Conservation (phyloP, 441 rosid genomes). For the Populus hybrid region DNA sequence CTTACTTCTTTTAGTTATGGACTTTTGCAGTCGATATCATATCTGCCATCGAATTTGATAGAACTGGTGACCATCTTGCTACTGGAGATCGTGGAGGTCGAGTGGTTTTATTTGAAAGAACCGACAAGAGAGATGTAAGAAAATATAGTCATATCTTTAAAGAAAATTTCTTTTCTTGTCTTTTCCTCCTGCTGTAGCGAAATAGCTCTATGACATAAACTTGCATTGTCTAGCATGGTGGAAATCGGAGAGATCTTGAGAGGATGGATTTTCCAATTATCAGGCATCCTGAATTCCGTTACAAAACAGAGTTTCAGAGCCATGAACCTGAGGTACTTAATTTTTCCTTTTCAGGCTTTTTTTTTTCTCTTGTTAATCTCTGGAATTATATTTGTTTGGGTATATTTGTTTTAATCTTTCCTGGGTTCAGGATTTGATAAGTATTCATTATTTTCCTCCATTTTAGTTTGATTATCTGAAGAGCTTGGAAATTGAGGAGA, state of each 20-base stretch:
- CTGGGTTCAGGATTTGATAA: not conserved
- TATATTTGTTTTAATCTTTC: slow-evolving; percentile 1
- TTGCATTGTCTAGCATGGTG: slow-evolving; percentile 42
- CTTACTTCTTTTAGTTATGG: slow-evolving; percentile 6
- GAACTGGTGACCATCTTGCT: slow-evolving; percentile 75
- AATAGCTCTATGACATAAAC: slow-evolving; percentile 9
- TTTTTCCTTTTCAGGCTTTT: slow-evolving; percentile 7
- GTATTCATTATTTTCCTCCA: slow-evolving; percentile 10
- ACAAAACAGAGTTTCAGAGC: slow-evolving; percentile 90
- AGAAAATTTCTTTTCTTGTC: not conserved
- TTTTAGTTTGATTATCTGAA: slow-evolving; percentile 83
- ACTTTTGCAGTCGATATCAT: slow-evolving; percentile 70
- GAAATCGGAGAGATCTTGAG: slow-evolving; percentile 61
- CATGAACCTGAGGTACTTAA: slow-evolving; percentile 79
- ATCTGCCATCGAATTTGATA: slow-evolving; percentile 82
- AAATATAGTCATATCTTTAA: slow-evolving; percentile 2
- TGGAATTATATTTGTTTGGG: not conserved
- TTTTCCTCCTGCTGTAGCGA: not conserved
- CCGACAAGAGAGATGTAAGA: slow-evolving; percentile 53
- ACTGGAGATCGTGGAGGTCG: slow-evolving; percentile 94
- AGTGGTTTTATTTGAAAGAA: slow-evolving; percentile 80
- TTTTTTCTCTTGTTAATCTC: not conserved
- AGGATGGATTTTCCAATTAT: slow-evolving; percentile 45
- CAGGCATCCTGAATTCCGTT: slow-evolving; percentile 79
- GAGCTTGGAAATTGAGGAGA: slow-evolving; percentile 97